phyloP scores from a whole-genome alignment of 805 yeast genomes.

The Candida ascalaphidarum region DNA sequence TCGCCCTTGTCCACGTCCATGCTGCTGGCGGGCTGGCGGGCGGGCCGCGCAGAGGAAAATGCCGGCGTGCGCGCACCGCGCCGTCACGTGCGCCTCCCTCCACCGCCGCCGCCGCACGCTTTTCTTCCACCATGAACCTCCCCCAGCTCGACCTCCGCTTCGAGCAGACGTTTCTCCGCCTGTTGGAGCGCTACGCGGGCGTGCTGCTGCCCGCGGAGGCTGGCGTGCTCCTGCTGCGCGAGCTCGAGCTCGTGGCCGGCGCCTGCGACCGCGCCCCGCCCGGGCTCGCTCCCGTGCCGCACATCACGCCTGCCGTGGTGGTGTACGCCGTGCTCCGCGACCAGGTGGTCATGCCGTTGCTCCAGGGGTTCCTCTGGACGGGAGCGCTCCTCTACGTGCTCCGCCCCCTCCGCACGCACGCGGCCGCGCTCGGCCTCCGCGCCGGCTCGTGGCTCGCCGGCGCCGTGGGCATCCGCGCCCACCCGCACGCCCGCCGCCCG shows the following conservation, averaged over 20 bases:
- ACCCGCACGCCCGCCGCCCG: too few relatives aligned
- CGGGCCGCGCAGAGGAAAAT: not conserved
- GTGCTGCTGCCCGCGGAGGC: conserved; percentile 3
- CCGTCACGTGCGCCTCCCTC: conserved; percentile 15
- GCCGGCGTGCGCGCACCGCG: conserved; percentile 1
- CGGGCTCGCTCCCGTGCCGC: conserved; percentile 17
- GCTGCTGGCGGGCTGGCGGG: conserved; percentile 1
- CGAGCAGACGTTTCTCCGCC: conserved; percentile 47
- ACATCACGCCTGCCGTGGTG: conserved; percentile 37
- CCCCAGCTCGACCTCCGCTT: conserved; percentile 57
- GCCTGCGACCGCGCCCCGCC: too few relatives aligned
- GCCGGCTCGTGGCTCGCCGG: conserved; percentile 16
- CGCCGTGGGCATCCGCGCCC: too few relatives aligned
- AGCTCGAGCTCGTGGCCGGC: conserved; percentile 2
- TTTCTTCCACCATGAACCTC: not conserved
- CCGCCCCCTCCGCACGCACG: conserved; percentile 24
- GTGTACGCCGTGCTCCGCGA: conserved; percentile 42
- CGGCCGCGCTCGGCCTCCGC: conserved; percentile 17
- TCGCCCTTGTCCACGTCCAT: conserved; percentile 23
- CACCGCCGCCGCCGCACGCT: not conserved
- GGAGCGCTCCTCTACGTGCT: conserved; percentile 26
- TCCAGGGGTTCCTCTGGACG: conserved; percentile 44
- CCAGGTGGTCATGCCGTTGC: conserved; percentile 43
- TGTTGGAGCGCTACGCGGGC: conserved; percentile 21
- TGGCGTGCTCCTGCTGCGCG: conserved; percentile 4